Evolutionary conservation across 2,329 filamentous ascomycete species (phyloP).

Genomic region (Pseudonectria buxi): DNA sequence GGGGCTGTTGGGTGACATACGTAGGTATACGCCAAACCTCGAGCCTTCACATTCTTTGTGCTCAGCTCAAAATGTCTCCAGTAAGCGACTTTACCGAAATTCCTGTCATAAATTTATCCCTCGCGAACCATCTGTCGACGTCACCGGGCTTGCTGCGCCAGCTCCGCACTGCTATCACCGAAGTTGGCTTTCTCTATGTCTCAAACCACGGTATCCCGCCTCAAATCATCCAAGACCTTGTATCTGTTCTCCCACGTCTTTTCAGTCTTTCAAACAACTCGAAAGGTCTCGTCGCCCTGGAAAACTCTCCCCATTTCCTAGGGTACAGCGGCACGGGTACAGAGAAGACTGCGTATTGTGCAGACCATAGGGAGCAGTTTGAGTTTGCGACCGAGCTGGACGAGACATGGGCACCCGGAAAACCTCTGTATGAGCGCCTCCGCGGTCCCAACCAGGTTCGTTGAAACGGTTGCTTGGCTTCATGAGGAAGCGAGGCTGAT

Average conservation of each 20-base stretch:
- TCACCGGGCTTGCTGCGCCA: constrained; percentile 32
- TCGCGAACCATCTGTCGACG: constrained; percentile 27
- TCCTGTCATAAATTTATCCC: constrained; percentile 43
- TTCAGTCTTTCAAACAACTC: constrained; percentile 33
- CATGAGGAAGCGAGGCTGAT: neutral
- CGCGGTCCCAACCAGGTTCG: constrained; percentile 43
- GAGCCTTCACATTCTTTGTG: constrained; percentile 1
- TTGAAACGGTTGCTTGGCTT: neutral
- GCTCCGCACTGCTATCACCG: constrained; percentile 40
- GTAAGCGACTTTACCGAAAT: constrained; percentile 31
- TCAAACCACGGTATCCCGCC: constrained; percentile 40
- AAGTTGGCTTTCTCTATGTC: constrained; percentile 49
- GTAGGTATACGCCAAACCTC: constrained; percentile 1
- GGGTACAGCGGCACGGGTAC: constrained; percentile 50
- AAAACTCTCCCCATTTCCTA: constrained; percentile 53
- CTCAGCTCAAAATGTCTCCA: neutral
- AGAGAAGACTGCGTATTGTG: constrained; percentile 47
- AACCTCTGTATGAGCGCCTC: constrained; percentile 35
- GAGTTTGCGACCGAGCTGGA: constrained; percentile 52
- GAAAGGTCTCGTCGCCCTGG: constrained; percentile 36
- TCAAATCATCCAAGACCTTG: constrained; percentile 29
- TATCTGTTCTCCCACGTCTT: constrained; percentile 33
- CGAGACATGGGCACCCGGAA: constrained; percentile 25
- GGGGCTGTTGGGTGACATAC: too few relatives aligned
- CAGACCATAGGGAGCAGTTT: constrained; percentile 51